phyloP scores from a whole-genome alignment of 1,284 basidiomycete genomes.

The Ceratobasidium sp. region DNA sequence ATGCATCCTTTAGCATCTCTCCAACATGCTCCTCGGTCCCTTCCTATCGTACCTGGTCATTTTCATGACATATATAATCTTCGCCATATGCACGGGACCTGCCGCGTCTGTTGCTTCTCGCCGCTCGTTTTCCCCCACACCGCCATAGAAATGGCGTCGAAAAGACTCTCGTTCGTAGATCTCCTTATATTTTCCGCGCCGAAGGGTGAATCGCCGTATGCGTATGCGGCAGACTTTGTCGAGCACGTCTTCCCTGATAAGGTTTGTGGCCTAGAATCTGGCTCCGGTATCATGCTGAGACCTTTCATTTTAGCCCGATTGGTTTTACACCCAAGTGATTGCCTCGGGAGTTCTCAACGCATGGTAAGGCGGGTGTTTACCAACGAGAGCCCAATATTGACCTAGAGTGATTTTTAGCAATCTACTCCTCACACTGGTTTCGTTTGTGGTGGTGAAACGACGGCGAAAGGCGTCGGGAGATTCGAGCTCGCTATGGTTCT shows the following conservation, averaged over 20 bases:
- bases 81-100: too few species aligned
- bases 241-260: conserved; percentile 22
- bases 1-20: too few species aligned
- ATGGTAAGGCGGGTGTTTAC: neutral
- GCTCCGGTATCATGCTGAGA: neutral
- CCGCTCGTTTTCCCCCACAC: too few species aligned
- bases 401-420: neutral
- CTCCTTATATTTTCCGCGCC: conserved; percentile 27
- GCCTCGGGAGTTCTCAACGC: conserved; percentile 1
- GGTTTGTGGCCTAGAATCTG: neutral
- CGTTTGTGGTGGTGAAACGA: conserved; percentile 16
- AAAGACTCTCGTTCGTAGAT: conserved; percentile 19
- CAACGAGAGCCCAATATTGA: neutral
- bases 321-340: conserved; percentile 24
- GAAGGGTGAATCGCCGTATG: conserved; percentile 25
- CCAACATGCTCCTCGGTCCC: neutral
- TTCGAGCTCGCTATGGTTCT: conserved; percentile 15
- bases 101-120: too few species aligned
- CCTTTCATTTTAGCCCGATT: conserved; percentile 9
- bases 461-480: neutral
- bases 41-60: neutral
- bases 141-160: conserved; percentile 3
- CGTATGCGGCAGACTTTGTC: conserved; percentile 27
- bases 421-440: conserved; percentile 1
- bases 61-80: too few species aligned